A percentile compares a stretch with the other conserved stretches of the same genome.
Conservation (phyloP, 805 yeast genomes). For the Yarrowia hollandica region DNA sequence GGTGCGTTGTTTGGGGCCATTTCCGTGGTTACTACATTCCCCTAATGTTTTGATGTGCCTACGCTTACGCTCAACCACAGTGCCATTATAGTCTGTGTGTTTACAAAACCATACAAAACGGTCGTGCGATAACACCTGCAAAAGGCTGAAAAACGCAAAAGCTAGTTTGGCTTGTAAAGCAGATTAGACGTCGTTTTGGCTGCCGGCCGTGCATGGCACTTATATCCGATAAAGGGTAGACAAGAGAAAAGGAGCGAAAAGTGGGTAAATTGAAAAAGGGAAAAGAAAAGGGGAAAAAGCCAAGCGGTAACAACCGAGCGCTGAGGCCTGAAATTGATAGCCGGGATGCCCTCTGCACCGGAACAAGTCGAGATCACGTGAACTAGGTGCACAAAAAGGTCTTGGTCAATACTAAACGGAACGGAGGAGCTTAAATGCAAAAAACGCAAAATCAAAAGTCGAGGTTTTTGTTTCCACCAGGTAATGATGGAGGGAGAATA, state of each 20-base stretch:
- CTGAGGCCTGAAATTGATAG: too few species aligned
- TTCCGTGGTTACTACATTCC: background rate
- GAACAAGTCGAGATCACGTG: too few species aligned
- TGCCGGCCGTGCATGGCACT: slow-evolving; percentile 11
- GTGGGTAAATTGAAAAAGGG: background rate
- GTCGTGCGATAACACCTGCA: slow-evolving; percentile 14
- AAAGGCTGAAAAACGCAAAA: slow-evolving; percentile 16
- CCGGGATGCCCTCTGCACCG: too few species aligned
- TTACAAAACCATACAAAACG: slow-evolving; percentile 1
- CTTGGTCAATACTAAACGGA: too few species aligned
- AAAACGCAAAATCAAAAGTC: too few species aligned
- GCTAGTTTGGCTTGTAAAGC: background rate
- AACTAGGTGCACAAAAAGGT: too few species aligned
- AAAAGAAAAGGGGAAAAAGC: background rate
- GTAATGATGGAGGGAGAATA: too few species aligned
- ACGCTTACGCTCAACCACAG: background rate
- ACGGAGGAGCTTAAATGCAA: too few species aligned
- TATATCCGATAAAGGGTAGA: background rate
- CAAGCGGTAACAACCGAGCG: too few species aligned
- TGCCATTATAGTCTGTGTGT: background rate
- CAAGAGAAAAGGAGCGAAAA: background rate
- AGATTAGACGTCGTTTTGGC: slow-evolving; percentile 19
- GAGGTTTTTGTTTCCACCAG: too few species aligned
- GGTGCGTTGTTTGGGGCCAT: too few species aligned
- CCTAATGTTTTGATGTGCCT: background rate